Evolutionary conservation across 2,329 filamentous ascomycete genomes (phyloP), one percentile per base, ranked within the genome.

Genomic region (Aschersonia sp.): DNA sequence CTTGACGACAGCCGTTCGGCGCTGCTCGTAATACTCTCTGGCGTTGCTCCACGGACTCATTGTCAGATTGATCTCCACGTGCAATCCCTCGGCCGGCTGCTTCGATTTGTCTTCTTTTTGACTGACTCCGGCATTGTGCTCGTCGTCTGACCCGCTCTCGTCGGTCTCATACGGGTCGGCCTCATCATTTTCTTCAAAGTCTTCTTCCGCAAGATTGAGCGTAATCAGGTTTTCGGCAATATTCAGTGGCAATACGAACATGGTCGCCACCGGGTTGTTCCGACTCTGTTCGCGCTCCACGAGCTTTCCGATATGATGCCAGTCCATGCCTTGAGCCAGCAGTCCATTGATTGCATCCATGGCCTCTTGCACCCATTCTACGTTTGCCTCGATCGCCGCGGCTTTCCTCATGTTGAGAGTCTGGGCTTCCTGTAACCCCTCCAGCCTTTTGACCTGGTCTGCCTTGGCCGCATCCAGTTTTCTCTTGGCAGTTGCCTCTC

Each of bases 241-340:
- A 56, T 94, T 94, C 46, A 98, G 66, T 0, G 92, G 90, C 14
- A 94, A 68, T 60, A 85, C 85, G 58, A 98, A 94, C 43, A 88
- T 81, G 49, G 83, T 76, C 1, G 92, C 92, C 6, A 98, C 88
- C 0, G 86, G 79, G 54, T 98, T 98, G 31, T 79, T 73, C 45
- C 81, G 74, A 51, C 72, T 79, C 61, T 94, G 85, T 61, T 97
- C 90, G 54, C 87, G 78, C 60, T 95, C 87, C 46, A 98, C 85
- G 52, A 98, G 68, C 50, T 83, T 85, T 8, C 78, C 87, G 57
- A 97, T 89, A 54, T 96, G 85, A 9, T 87, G 80, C 92, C 92
- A 98, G 57, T 98, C 92, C 88, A 97, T 97, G 9, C 90, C 90
- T 58, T 95, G 87, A 5, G 79, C 79, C 50, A 98, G 79, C n/a